A percentile compares a stretch with the other conserved stretches of the same genome.
Evolutionary conservation across 768 basidiomycete species (phyloP).

Genomic region (Amanita subjunquillea): DNA sequence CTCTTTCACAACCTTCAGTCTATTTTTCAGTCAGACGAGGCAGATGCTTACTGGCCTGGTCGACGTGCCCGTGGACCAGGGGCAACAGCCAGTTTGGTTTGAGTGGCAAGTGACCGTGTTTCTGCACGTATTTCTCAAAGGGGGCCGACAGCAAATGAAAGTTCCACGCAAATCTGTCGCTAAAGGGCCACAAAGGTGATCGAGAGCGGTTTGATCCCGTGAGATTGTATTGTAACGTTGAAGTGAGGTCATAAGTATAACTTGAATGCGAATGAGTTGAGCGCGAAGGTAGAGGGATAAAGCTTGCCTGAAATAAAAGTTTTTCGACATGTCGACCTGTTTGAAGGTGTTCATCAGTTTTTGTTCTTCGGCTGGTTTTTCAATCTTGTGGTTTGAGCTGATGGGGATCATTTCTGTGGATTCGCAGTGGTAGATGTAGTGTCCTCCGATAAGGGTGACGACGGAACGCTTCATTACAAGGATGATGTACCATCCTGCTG

Average conservation of each 20-base stretch:
- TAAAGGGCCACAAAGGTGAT: conserved; percentile 54
- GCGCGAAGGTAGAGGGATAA: not conserved
- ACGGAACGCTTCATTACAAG: conserved; percentile 83
- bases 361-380: conserved; percentile 83
- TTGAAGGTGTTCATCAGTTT: conserved; percentile 86
- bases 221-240: conserved; percentile 89
- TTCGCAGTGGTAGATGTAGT: conserved; percentile 95
- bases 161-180: conserved; percentile 93
- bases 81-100: conserved; percentile 82
- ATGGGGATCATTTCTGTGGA: conserved; percentile 78
- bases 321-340: conserved; percentile 97
- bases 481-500: conserved; percentile 94
- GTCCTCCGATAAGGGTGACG: conserved; percentile 89
- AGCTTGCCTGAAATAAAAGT: conserved; percentile 91
- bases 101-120: conserved; percentile 1
- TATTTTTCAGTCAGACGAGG: not conserved
- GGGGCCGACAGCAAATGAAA: conserved; percentile 58
- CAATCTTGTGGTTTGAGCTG: conserved; percentile 70
- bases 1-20: conserved; percentile 39
- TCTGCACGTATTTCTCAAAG: conserved; percentile 1
- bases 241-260: conserved; percentile 94
- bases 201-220: conserved; percentile 40
- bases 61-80: conserved; percentile 91
- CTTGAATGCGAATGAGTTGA: conserved; percentile 27
- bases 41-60: conserved; percentile 81